Evolutionary conservation across 2,329 filamentous ascomycete species (phyloP).

Genomic region (Cercospora janseana): DNA sequence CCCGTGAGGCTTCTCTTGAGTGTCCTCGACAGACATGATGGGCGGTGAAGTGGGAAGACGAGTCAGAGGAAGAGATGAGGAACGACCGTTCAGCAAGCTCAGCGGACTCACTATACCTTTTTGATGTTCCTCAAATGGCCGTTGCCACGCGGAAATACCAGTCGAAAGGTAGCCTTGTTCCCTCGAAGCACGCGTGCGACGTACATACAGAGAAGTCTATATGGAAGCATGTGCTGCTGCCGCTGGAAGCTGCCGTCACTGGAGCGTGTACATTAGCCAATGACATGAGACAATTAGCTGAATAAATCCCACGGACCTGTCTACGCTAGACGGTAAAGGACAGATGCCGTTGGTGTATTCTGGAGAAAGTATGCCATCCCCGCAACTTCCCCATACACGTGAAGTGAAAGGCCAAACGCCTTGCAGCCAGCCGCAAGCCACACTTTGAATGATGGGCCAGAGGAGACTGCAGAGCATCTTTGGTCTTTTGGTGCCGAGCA

Average conservation of each 20-base stretch:
- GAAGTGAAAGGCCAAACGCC: not conserved
- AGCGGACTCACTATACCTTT: conserved; percentile 5
- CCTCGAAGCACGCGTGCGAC: conserved; percentile 9
- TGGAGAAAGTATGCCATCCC: conserved; percentile 2
- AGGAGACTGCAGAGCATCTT: too few species aligned
- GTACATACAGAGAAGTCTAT: conserved; percentile 5
- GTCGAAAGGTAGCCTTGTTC: conserved; percentile 5
- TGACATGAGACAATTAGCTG: not conserved
- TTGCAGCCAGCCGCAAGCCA: not conserved
- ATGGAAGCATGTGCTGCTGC: conserved; percentile 2
- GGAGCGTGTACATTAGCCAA: conserved; percentile 3
- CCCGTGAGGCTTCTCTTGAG: conserved; percentile 13
- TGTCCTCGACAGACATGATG: conserved; percentile 10
- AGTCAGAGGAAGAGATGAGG: conserved; percentile 1
- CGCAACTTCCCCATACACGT: conserved; percentile 7
- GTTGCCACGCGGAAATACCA: conserved; percentile 19
- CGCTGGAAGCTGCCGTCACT: conserved; percentile 4
- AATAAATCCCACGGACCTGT: not conserved
- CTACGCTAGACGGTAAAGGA: conserved; percentile 15
- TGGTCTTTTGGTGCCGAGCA: too few species aligned
- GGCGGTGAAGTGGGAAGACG: not conserved
- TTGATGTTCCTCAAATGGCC: conserved; percentile 16
- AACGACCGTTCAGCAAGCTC: conserved; percentile 11
- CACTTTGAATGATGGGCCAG: not conserved
- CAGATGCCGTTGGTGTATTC: conserved; percentile 14